Evolutionary conservation across 345 rosid genomes (phyloP).

Genomic region (Microcos paniculata): DNA sequence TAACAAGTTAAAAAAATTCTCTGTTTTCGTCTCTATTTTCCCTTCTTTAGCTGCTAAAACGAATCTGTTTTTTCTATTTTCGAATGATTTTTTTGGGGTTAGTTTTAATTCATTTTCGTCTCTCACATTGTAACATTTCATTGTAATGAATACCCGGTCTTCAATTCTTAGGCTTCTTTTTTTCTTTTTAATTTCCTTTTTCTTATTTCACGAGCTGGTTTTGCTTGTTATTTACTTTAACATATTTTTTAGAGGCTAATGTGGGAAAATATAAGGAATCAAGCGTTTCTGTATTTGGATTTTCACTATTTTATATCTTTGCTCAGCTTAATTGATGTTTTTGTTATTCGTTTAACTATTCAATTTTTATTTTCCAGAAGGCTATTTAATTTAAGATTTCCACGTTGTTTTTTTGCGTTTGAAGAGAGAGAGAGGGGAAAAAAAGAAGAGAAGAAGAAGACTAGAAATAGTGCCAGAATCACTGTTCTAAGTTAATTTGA

Average conservation of each 20-base stretch:
- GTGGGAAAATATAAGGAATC: slow-evolving; percentile 8
- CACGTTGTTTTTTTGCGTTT: background rate
- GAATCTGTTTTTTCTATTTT: slow-evolving; percentile 18
- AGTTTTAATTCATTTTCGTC: slow-evolving; percentile 19
- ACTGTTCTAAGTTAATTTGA: background rate
- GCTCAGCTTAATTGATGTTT: background rate
- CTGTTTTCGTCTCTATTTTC: background rate
- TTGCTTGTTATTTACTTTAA: background rate
- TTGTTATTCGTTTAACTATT: background rate
- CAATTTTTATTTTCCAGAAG: background rate
- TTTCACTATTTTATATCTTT: background rate
- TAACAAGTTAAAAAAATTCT: background rate
- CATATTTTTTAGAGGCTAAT: slow-evolving; percentile 14
- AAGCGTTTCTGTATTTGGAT: background rate
- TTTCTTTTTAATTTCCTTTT: background rate
- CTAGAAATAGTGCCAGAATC: background rate
- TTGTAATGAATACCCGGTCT: background rate
- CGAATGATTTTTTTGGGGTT: background rate
- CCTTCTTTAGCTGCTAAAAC: background rate
- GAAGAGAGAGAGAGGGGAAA: background rate
- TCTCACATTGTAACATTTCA: slow-evolving; percentile 30
- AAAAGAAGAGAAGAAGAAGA: background rate
- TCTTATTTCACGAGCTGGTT: background rate
- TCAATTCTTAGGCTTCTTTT: background rate
- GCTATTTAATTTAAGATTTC: background rate